phyloP scores from a whole-genome alignment of 1,284 basidiomycete species.

The Apiotrichum domesticum region DNA sequence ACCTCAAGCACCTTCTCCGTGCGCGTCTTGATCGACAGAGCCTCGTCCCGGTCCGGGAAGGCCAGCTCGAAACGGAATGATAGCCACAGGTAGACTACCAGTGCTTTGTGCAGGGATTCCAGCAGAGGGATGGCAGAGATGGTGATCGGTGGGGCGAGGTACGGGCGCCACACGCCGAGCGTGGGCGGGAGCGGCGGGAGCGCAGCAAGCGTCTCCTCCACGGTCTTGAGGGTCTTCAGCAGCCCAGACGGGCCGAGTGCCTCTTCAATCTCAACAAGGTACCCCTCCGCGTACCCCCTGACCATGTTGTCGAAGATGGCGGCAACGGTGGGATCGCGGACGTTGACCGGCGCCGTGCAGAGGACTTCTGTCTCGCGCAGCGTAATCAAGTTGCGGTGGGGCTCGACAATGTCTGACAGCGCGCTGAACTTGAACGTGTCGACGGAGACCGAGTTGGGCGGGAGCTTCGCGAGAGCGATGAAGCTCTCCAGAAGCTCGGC shows the following conservation, averaged over 20 bases:
- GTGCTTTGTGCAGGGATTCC: conserved; percentile 74
- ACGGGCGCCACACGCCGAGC: background rate
- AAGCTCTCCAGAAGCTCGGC: conserved; percentile 33
- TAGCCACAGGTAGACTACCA: conserved; percentile 84
- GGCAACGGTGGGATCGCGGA: conserved; percentile 47
- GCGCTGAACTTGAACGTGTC: conserved; percentile 41
- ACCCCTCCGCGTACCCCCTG: conserved; percentile 41
- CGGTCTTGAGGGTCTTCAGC: conserved; percentile 48
- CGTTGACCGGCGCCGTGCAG: conserved; percentile 49
- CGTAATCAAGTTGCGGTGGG: conserved; percentile 47
- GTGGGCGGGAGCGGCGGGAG: conserved; percentile 26
- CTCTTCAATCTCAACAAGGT: conserved; percentile 43
- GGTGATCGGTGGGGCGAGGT: conserved; percentile 27
- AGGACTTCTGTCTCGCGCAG: conserved; percentile 54
- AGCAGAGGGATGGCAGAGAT: conserved; percentile 49
- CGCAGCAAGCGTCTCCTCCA: conserved; percentile 47
- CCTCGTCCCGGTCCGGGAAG: conserved; percentile 59
- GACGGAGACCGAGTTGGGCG: conserved; percentile 51
- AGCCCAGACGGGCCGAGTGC: conserved; percentile 47
- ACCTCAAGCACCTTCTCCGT: conserved; percentile 63
- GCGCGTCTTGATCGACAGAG: conserved; percentile 56
- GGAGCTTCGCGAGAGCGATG: conserved; percentile 49
- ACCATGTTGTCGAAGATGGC: conserved; percentile 45
- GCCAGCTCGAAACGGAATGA: conserved; percentile 67
- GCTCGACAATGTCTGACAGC: conserved; percentile 51